Conservation (phyloP, 2,329 filamentous ascomycete species). For the Falciphora oryzae region DNA sequence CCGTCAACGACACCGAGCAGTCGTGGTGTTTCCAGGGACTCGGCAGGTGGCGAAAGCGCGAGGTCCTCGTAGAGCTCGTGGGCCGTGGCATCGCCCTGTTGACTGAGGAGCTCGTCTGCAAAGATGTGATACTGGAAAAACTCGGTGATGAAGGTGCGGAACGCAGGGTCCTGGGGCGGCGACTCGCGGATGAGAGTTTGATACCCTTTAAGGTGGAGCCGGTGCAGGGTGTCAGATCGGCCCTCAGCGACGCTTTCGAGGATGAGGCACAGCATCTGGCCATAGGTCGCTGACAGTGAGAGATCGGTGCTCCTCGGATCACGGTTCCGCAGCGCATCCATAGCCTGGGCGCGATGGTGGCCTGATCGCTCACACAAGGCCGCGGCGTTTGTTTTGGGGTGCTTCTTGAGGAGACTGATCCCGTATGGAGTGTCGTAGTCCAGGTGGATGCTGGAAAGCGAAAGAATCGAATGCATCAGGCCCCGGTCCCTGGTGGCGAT, state of each 20-base stretch:
- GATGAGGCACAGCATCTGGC: slow-evolving; percentile 57
- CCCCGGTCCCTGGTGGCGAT: slow-evolving; percentile 75
- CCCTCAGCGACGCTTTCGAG: slow-evolving; percentile 54
- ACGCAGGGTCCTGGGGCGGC: slow-evolving; percentile 59
- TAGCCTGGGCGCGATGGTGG: slow-evolving; percentile 50
- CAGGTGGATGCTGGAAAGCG: slow-evolving; percentile 73
- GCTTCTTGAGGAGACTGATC: slow-evolving; percentile 43
- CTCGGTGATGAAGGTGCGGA: slow-evolving; percentile 59
- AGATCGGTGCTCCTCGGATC: slow-evolving; percentile 16
- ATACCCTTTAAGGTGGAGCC: slow-evolving; percentile 73
- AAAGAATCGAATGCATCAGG: slow-evolving; percentile 86
- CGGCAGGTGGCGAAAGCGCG: too few species aligned
- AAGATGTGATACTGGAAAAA: slow-evolving; percentile 82
- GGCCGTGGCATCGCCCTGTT: slow-evolving; percentile 10
- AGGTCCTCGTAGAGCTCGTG: slow-evolving; percentile 32
- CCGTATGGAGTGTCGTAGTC: slow-evolving; percentile 54
- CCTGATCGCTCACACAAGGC: slow-evolving; percentile 45
- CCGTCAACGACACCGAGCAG: slow-evolving; percentile 79
- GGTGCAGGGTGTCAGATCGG: slow-evolving; percentile 60
- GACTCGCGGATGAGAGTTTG: slow-evolving; percentile 61
- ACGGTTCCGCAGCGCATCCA: slow-evolving; percentile 27
- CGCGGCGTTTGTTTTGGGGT: slow-evolving; percentile 39
- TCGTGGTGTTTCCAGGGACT: slow-evolving; percentile 29
- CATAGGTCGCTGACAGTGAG: slow-evolving; percentile 48
- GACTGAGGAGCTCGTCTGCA: slow-evolving; percentile 48